phyloP scores from a whole-genome alignment of 768 basidiomycete species.

The Dioszegia hungarica region DNA sequence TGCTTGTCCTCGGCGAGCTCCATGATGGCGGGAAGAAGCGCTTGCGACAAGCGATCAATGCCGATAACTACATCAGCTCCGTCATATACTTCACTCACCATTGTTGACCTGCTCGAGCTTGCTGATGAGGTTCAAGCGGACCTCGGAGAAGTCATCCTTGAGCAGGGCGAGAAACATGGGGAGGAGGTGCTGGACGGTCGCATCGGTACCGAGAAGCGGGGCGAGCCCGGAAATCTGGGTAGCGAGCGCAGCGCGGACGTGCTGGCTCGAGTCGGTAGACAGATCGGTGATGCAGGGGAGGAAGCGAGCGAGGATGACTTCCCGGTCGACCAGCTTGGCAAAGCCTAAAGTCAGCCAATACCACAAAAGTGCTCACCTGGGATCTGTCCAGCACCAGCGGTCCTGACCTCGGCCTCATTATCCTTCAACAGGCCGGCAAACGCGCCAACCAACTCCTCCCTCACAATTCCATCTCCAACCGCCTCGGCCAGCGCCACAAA shows the following conservation, averaged over 20 bases:
- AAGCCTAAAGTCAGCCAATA: constrained; percentile 60
- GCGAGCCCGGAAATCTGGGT: constrained; percentile 95
- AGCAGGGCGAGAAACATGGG: constrained; percentile 92
- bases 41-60: constrained; percentile 87
- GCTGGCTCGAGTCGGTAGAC: constrained; percentile 88
- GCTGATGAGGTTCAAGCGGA: constrained; percentile 94
- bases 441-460: constrained; percentile 88
- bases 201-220: constrained; percentile 83
- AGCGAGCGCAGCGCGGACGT: constrained; percentile 92
- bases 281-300: constrained; percentile 93
- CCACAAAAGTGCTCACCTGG: constrained; percentile 61
- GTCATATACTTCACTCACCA: constrained; percentile 57
- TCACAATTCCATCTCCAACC: constrained; percentile 80
- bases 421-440: constrained; percentile 93
- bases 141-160: constrained; percentile 98
- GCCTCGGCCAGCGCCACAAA: constrained; percentile 89
- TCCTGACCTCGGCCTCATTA: constrained; percentile 96
- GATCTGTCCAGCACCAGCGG: constrained; percentile 91
- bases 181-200: constrained; percentile 92
- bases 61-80: constrained; percentile 71
- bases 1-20: constrained; percentile 99
- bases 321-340: constrained; percentile 84
- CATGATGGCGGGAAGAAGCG: constrained; percentile 92
- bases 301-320: constrained; percentile 85
- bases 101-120: constrained; percentile 93